phyloP scores from a whole-genome alignment of 805 yeast species.

The Ogataea paradorogensis region DNA sequence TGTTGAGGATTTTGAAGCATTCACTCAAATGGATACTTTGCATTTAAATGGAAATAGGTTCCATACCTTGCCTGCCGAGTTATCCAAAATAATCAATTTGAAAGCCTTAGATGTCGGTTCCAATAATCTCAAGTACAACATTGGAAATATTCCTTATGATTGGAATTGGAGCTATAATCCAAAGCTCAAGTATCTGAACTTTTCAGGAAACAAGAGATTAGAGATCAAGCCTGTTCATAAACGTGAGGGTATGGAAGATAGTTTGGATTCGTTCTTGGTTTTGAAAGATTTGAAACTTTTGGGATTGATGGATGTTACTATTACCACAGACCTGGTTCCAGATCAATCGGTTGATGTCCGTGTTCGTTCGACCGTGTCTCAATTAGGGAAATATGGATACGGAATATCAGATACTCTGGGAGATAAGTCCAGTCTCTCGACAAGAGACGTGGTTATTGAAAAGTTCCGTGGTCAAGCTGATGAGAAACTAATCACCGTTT shows the following conservation, averaged over 20 bases:
- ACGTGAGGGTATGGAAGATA: slow-evolving; percentile 56
- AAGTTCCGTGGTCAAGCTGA: slow-evolving; percentile 82
- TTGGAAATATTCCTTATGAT: slow-evolving; percentile 91
- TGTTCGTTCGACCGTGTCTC: slow-evolving; percentile 86
- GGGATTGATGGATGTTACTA: slow-evolving; percentile 93
- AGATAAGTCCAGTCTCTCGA: slow-evolving; percentile 56
- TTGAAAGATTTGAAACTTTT: slow-evolving; percentile 67
- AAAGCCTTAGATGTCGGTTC: slow-evolving; percentile 86
- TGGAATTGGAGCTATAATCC: slow-evolving; percentile 96
- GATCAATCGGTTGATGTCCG: slow-evolving; percentile 82
- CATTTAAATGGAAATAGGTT: slow-evolving; percentile 81
- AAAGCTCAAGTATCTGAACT: slow-evolving; percentile 73
- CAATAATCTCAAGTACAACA: slow-evolving; percentile 84
- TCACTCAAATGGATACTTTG: slow-evolving; percentile 56
- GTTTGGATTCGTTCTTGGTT: slow-evolving; percentile 61
- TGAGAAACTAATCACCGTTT: slow-evolving; percentile 76
- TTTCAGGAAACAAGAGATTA: slow-evolving; percentile 88
- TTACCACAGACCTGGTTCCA: slow-evolving; percentile 84
- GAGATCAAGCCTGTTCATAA: slow-evolving; percentile 73
- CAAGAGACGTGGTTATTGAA: slow-evolving; percentile 83
- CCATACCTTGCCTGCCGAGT: slow-evolving; percentile 83
- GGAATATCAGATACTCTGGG: slow-evolving; percentile 93
- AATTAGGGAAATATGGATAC: slow-evolving; percentile 68
- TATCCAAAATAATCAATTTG: slow-evolving; percentile 63
- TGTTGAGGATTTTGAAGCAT: slow-evolving; percentile 73